Evolutionary conservation across 805 yeast species (phyloP).

Genomic region (Ogataea paraovalis): DNA sequence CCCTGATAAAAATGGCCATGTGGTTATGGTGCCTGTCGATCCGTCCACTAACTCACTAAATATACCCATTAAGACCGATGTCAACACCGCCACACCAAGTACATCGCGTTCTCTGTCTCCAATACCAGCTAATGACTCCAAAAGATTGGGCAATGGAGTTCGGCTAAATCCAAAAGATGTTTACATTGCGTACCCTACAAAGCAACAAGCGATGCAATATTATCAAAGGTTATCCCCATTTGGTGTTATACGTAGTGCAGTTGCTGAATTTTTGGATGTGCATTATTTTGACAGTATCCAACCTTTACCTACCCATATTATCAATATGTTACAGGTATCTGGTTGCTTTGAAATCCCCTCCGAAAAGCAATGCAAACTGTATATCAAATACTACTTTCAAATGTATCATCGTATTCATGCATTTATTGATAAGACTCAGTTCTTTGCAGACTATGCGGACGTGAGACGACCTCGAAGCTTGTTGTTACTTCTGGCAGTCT

Average conservation of each 20-base stretch:
- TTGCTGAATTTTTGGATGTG: background rate
- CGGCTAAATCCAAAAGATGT: background rate
- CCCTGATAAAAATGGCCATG: too few species aligned
- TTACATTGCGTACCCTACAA: background rate
- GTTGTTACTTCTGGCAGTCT: conserved; percentile 55
- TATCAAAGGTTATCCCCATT: background rate
- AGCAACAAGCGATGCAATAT: background rate
- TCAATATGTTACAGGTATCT: background rate
- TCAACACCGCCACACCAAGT: background rate
- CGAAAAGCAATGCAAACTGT: conserved; percentile 49
- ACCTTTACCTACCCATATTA: background rate
- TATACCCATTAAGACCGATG: background rate
- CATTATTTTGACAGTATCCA: background rate
- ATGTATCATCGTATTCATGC: conserved; percentile 70
- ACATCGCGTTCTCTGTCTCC: background rate
- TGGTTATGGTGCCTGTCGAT: too few species aligned
- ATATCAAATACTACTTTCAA: conserved; percentile 54
- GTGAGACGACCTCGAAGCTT: conserved; percentile 55
- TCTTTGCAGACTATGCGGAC: conserved; percentile 53
- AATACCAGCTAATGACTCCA: background rate
- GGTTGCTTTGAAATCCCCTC: conserved; percentile 70
- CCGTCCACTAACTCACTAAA: background rate
- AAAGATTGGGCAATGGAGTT: background rate
- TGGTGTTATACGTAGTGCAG: background rate
- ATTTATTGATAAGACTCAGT: conserved; percentile 54